Conservation (phyloP, 768 basidiomycete species). For the Leccinum ochraceum region DNA sequence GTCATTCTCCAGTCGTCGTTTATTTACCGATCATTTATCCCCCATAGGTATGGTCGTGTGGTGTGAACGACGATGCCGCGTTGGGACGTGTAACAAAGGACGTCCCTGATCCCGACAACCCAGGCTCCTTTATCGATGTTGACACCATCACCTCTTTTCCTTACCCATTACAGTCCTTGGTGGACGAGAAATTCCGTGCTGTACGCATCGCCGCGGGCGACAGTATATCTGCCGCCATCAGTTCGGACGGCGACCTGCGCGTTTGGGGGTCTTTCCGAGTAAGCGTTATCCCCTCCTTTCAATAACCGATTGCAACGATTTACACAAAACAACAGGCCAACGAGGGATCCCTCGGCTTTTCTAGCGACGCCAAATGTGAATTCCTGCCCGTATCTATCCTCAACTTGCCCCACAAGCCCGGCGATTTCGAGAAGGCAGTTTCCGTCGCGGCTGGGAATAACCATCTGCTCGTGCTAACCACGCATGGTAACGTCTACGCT, state of each 20-base stretch:
- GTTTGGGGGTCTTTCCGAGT: constrained; percentile 94
- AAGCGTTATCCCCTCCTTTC: constrained; percentile 27
- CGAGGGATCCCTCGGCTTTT: constrained; percentile 86
- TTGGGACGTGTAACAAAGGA: constrained; percentile 75
- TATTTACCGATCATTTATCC: constrained; percentile 4
- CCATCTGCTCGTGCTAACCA: constrained; percentile 87
- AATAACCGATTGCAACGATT: constrained; percentile 5
- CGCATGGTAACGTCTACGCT: constrained; percentile 82
- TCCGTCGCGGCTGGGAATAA: constrained; percentile 83
- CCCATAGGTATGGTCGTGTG: constrained; percentile 77
- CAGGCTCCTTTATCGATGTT: constrained; percentile 55
- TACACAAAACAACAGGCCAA: constrained; percentile 48
- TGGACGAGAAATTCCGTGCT: constrained; percentile 81
- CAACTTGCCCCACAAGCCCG: constrained; percentile 58
- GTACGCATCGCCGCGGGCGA: constrained; percentile 85
- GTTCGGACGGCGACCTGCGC: constrained; percentile 73
- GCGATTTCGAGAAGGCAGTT: constrained; percentile 69
- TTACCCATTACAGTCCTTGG: constrained; percentile 65
- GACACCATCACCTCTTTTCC: constrained; percentile 55
- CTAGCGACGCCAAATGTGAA: constrained; percentile 64
- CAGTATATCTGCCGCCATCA: constrained; percentile 84
- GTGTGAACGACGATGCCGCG: constrained; percentile 87
- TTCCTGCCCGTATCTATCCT: constrained; percentile 63
- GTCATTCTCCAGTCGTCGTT: constrained; percentile 34
- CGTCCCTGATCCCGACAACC: constrained; percentile 58